These are phyloP conservation scores for Trypanosoma cruzi DNA, from an alignment of 208 protist species.

Conservation along the genomic window DNA sequence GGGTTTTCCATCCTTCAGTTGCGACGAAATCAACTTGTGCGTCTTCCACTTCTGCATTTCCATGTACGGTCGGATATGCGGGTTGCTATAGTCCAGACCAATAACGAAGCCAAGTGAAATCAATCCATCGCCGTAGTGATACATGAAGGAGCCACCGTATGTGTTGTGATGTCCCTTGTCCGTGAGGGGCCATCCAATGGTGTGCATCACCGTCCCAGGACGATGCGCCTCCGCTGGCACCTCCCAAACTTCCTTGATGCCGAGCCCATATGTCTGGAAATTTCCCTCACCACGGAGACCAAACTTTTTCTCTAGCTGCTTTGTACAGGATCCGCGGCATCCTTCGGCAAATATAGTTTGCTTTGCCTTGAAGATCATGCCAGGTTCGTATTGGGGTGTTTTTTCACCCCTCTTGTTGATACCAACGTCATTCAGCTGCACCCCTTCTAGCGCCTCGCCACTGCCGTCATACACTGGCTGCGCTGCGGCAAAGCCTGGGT, in stretches of 20 bases:
- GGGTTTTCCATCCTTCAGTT: conserved; percentile 91
- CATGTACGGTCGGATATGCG: conserved; percentile 95
- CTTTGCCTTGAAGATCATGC: conserved; percentile 95
- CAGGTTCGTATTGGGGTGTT: conserved; percentile 94
- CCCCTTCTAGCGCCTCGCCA: conserved; percentile 53
- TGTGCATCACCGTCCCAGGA: conserved; percentile 94
- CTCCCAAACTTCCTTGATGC: conserved; percentile 98
- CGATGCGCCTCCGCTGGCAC: conserved; percentile 86
- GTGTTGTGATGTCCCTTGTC: conserved; percentile 86
- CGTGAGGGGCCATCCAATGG: conserved; percentile 94
- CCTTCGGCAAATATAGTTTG: conserved; percentile 98
- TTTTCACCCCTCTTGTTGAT: conserved; percentile 91
- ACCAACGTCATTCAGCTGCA: conserved; percentile 86
- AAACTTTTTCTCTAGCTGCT: conserved; percentile 92
- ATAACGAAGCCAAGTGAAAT: conserved; percentile 95
- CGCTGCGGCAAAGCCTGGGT: conserved; percentile 93
- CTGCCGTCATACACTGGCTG: conserved; percentile 71
- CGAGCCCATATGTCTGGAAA: conserved; percentile 96
- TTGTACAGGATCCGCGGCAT: conserved; percentile 96
- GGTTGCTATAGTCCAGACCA: conserved; percentile 98
- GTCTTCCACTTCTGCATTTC: conserved; percentile 97
- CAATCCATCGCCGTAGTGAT: conserved; percentile 94
- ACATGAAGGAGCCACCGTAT: conserved; percentile 97
- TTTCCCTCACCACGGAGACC: conserved; percentile 77
- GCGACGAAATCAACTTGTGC: conserved; percentile 73